These are phyloP conservation scores for Scenedesmus sp. DNA, from an alignment of 163 green algal species.

Conservation along the genomic window DNA sequence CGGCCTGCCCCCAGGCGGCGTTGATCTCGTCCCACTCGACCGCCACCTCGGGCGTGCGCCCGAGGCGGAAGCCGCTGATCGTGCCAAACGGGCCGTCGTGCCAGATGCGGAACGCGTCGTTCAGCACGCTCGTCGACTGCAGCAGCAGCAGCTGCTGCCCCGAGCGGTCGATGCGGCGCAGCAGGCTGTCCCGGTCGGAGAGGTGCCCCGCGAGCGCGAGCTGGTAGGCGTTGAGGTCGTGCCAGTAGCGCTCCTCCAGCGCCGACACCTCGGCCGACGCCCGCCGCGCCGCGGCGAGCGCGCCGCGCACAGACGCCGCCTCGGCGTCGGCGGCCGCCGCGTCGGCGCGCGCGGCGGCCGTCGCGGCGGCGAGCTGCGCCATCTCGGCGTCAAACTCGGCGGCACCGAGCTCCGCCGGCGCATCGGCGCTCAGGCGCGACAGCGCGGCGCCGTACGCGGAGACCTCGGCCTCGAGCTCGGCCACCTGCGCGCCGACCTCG, in stretches of 20 bases:
- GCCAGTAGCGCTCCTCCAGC: slow-evolving; percentile 81
- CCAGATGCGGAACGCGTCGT: slow-evolving; percentile 95
- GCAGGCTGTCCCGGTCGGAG: slow-evolving; percentile 84
- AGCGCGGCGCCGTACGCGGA: slow-evolving; percentile 55
- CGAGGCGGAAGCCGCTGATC: slow-evolving; percentile 82
- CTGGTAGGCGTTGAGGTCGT: slow-evolving; percentile 87
- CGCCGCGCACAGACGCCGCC: slow-evolving; percentile 30
- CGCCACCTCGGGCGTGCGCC: slow-evolving; percentile 70
- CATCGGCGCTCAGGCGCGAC: slow-evolving; percentile 57
- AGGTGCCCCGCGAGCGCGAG: slow-evolving; percentile 71
- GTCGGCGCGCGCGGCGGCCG: slow-evolving; percentile 41
- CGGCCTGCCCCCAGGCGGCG: slow-evolving; percentile 95
- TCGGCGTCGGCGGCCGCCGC: slow-evolving; percentile 54
- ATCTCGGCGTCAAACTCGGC: slow-evolving; percentile 53
- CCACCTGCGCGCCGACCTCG: slow-evolving; percentile 76
- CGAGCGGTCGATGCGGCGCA: slow-evolving; percentile 76
- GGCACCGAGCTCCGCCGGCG: slow-evolving; percentile 35
- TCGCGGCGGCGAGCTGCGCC: slow-evolving; percentile 44
- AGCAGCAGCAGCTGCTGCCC: slow-evolving; percentile 68
- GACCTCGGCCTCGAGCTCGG: slow-evolving; percentile 66
- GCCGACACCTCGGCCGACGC: slow-evolving; percentile 61
- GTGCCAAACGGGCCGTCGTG: slow-evolving; percentile 89
- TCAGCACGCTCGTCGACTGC: slow-evolving; percentile 59
- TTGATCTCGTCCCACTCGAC: slow-evolving; percentile 99
- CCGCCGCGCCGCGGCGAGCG: slow-evolving; percentile 57